Evolutionary conservation across 345 rosid species (phyloP).

Genomic region (Theobroma cacao): DNA sequence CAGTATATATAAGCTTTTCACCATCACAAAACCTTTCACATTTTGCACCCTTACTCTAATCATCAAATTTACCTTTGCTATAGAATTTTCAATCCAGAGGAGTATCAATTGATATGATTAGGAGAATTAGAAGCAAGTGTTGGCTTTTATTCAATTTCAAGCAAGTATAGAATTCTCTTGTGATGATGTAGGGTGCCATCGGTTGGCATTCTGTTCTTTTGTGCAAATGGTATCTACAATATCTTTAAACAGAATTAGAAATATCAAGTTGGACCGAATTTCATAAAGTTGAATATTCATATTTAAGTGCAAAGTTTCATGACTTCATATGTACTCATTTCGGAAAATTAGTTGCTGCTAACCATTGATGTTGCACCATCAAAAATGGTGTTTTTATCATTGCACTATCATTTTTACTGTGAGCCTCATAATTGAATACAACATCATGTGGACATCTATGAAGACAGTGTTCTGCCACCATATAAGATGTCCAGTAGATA

Average conservation of each 20-base stretch:
- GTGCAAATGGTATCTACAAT: background rate
- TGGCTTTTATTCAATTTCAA: background rate
- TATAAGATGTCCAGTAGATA: background rate
- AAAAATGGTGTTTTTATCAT: background rate
- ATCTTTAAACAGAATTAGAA: background rate
- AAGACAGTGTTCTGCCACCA: background rate
- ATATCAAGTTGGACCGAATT: background rate
- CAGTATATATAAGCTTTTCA: background rate
- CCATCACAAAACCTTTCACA: too few species aligned
- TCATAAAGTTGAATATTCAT: background rate
- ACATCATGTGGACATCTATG: background rate
- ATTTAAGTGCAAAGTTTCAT: background rate
- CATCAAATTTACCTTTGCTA: background rate
- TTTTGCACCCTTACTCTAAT: background rate
- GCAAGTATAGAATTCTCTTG: background rate
- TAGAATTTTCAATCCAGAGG: slow-evolving; percentile 5
- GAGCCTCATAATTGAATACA: background rate
- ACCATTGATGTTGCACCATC: background rate
- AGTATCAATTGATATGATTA: background rate
- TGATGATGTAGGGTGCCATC: background rate
- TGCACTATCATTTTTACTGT: background rate
- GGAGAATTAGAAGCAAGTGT: slow-evolving; percentile 3
- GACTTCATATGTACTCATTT: background rate
- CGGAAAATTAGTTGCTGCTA: background rate
- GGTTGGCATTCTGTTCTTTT: background rate